Evolutionary conservation across 1,284 basidiomycete genomes (phyloP), one percentile per base, ranked within the genome.

Genomic region (Boletus nobilissimus): DNA sequence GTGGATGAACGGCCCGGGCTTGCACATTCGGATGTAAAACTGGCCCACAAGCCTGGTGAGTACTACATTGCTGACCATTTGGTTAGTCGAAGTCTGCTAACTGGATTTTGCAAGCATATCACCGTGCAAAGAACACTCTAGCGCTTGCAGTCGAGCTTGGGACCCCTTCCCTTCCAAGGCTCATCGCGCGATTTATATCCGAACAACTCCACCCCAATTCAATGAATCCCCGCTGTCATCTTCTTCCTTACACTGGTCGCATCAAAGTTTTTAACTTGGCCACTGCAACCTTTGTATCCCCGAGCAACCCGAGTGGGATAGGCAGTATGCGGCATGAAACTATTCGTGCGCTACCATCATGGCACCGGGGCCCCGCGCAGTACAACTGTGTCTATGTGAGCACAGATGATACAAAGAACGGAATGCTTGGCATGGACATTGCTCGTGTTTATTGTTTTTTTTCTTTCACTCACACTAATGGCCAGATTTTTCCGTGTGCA

Each of bases 251-350:
- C 38, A 63, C 54, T 34, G 72, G 72, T 38, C 51, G 3, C 5
- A 14, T 79, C 60, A 79, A 78, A 38, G 13, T 79, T 8, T 79
- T 76, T 29, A 51, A 78, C 6, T 78, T 67, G 0, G 77, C 77
- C 6, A 38, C 26, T 11, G 63, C 38, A n/a, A 78, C 69, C 1
- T 77, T 78, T 32, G 48, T 78, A 16, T 34, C 65, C 16, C 72
- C 70, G 19, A 78, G 77, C n/a, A 57, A 77, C 39, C 76, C 65
- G 24, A 69, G 72, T 3, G 16, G 72, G 43, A 51, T 51, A 26
- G 36, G 62, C 22, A 38, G 36, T 16, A 63, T 63, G 62, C 26
- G 18, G 26, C 26, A 29, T 9, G 36, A 63, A 38, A 13, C 22
- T 16, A 63, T 63, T 26, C 16, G 26, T 26, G 62, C 36, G 10